phyloP scores from a whole-genome alignment of 257 asterid genomes.

The Gynochthodes officinalis region DNA sequence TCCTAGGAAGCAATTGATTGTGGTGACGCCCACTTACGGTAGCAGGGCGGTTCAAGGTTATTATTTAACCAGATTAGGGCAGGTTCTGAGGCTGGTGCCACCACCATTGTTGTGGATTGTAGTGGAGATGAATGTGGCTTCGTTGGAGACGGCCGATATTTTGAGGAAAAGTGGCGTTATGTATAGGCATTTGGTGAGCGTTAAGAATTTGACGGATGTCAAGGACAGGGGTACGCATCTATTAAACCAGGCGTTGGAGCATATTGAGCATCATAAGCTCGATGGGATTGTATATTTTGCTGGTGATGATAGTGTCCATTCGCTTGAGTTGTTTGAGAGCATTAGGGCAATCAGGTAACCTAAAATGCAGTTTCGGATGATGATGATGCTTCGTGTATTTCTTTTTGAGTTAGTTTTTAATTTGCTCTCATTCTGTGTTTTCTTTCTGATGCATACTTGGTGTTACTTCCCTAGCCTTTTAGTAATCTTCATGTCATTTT shows the following conservation, averaged over 20 bases:
- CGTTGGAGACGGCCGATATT: constrained; percentile 75
- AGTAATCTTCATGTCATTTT: not conserved
- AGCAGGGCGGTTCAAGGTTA: constrained; percentile 74
- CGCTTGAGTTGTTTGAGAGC: constrained; percentile 79
- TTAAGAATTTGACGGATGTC: constrained; percentile 54
- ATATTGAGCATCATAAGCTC: constrained; percentile 79
- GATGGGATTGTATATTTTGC: constrained; percentile 94
- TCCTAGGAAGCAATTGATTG: constrained; percentile 58
- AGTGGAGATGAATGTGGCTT: constrained; percentile 75
- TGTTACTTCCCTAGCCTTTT: too few relatives aligned
- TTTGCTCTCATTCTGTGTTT: not conserved
- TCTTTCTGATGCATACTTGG: not conserved
- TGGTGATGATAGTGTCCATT: constrained; percentile 75
- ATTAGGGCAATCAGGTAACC: constrained; percentile 69
- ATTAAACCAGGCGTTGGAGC: constrained; percentile 85
- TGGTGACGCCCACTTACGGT: constrained; percentile 75
- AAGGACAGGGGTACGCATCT: constrained; percentile 85
- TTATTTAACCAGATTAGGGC: constrained; percentile 80
- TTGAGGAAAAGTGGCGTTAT: constrained; percentile 73
- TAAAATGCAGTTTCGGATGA: not conserved
- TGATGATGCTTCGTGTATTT: not conserved
- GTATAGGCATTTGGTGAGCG: constrained; percentile 80
- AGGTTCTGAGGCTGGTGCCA: constrained; percentile 68
- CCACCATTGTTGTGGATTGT: constrained; percentile 90
- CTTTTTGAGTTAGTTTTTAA: not conserved